Evolutionary conservation across 192 early-diverging fungal genomes (phyloP).

Genomic region (Gaertneriomyces sp.): DNA sequence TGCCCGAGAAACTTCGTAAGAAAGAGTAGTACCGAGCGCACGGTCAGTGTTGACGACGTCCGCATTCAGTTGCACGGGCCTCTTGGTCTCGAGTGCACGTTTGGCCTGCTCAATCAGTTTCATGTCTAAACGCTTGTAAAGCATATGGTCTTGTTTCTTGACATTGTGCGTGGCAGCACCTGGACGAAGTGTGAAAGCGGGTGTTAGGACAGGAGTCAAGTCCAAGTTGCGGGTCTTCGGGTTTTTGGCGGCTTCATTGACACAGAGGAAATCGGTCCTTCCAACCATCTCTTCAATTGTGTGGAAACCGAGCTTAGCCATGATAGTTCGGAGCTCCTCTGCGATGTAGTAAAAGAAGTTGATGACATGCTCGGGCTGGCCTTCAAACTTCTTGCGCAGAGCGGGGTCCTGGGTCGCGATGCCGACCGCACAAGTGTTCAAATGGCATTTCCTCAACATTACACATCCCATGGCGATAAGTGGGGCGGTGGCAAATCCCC

Average conservation of each 20-base stretch:
- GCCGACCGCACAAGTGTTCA: constrained; percentile 95
- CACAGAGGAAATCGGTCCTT: constrained; percentile 76
- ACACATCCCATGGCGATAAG: constrained; percentile 95
- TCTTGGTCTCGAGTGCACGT: constrained; percentile 57
- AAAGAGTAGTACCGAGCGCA: constrained; percentile 86
- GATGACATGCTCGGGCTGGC: constrained; percentile 92
- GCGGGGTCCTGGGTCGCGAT: constrained; percentile 95
- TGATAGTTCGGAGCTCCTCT: constrained; percentile 87
- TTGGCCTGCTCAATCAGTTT: constrained; percentile 79
- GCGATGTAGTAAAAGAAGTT: constrained; percentile 99
- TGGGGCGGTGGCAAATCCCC: constrained; percentile 98
- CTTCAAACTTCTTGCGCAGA: constrained; percentile 90
- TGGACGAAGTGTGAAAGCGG: constrained; percentile 80
- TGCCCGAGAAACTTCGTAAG: constrained; percentile 78
- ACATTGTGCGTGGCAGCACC: constrained; percentile 83
- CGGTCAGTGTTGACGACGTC: constrained; percentile 92
- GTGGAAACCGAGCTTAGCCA: constrained; percentile 92
- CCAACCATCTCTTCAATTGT: constrained; percentile 96
- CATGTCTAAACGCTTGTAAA: constrained; percentile 84
- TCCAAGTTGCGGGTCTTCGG: constrained; percentile 86
- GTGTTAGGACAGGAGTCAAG: constrained; percentile 79
- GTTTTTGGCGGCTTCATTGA: constrained; percentile 70
- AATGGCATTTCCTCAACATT: constrained; percentile 83
- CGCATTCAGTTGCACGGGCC: constrained; percentile 57
- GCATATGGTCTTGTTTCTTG: constrained; percentile 82